A percentile compares a stretch with the other conserved stretches of the same genome.
Evolutionary conservation across 73 alveolate genomes (phyloP).

Genomic region (Vitrella brassicaformis): DNA sequence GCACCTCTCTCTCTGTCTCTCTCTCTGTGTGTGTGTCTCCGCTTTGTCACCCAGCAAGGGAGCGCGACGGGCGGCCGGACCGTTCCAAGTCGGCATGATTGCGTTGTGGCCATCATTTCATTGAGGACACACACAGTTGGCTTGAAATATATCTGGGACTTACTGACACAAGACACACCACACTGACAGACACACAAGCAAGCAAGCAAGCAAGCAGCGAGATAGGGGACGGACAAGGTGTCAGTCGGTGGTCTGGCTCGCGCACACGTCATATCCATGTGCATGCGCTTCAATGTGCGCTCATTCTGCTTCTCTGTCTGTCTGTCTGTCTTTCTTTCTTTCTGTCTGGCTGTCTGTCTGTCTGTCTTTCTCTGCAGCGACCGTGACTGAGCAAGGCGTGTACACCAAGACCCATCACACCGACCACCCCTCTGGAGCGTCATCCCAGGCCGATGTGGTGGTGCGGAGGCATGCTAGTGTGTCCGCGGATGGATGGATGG

Average conservation of each 20-base stretch:
- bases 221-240: background rate
- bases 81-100: no score
- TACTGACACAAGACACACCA: no score
- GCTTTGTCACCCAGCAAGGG: no score
- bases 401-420: no score
- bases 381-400: no score
- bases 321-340: background rate
- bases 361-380: background rate
- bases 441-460: no score
- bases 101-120: no score
- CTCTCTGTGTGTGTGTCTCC: background rate
- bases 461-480: no score
- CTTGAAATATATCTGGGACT: background rate
- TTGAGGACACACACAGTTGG: background rate
- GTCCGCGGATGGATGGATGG: no score
- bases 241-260: background rate
- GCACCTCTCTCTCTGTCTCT: background rate
- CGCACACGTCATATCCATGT: background rate
- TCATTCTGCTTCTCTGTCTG: background rate
- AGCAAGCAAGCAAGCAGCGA: background rate
- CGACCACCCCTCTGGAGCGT: no score
- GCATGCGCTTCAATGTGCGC: background rate
- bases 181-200: no score
- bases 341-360: background rate
- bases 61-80: no score